Conservation (phyloP, 768 basidiomycete genomes). For the Hemileccinum impolitum region DNA sequence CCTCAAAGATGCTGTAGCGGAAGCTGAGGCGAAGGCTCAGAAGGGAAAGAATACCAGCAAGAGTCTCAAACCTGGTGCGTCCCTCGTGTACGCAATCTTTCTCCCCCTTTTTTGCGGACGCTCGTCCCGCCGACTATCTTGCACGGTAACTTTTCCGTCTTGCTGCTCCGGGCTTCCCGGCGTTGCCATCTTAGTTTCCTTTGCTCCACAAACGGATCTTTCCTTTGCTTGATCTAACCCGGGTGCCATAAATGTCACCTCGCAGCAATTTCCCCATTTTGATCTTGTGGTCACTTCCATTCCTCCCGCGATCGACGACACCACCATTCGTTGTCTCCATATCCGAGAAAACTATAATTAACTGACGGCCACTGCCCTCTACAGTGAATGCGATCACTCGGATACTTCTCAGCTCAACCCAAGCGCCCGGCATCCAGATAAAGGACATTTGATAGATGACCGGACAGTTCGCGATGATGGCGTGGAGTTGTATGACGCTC, state of each 20-base stretch:
- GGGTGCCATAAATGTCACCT: background rate
- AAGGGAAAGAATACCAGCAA: conserved; percentile 34
- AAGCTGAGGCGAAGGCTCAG: conserved; percentile 40
- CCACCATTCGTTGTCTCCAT: conserved; percentile 1
- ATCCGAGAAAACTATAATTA: conserved; percentile 1
- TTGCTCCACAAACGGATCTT: conserved; percentile 1
- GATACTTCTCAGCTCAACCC: conserved; percentile 79
- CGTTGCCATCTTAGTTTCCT: background rate
- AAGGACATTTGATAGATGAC: conserved; percentile 55
- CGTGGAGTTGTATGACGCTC: conserved; percentile 7
- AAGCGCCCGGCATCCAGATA: conserved; percentile 88
- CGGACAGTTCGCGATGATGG: background rate
- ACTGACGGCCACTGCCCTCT: conserved; percentile 8
- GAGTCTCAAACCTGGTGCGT: conserved; percentile 45
- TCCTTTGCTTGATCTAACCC: background rate
- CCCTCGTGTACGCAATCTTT: background rate
- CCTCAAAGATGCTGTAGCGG: conserved; percentile 44
- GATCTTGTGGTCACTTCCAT: conserved; percentile 1
- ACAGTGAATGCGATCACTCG: conserved; percentile 74
- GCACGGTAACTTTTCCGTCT: background rate
- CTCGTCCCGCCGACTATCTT: background rate
- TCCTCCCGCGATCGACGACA: conserved; percentile 13
- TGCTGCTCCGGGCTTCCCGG: conserved; percentile 1
- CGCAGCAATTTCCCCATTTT: conserved; percentile 4
- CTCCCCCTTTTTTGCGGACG: background rate